Conservation (phyloP, 169 alveolate species). For the Plasmodium inui region DNA sequence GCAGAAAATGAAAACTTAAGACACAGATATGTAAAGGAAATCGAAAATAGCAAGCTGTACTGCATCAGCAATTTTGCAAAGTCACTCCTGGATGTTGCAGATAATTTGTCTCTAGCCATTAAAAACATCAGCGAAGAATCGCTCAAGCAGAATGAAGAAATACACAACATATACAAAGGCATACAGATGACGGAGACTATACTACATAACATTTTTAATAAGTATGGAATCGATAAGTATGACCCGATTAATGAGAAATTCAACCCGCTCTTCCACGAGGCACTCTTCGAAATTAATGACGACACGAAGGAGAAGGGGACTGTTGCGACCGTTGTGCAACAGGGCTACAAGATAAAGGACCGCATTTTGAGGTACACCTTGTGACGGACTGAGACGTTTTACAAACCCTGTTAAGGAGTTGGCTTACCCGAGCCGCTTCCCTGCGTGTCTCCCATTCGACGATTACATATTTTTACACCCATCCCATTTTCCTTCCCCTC, state of each 20-base stretch:
- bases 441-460: not conserved
- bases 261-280: constrained; percentile 94
- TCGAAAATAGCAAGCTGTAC: constrained; percentile 85
- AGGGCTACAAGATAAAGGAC: constrained; percentile 93
- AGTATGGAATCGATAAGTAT: constrained; percentile 87
- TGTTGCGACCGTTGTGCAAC: constrained; percentile 89
- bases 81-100: constrained; percentile 92
- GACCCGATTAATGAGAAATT: constrained; percentile 90
- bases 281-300: constrained; percentile 91
- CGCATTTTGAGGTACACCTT: constrained; percentile 89
- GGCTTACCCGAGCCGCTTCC: not conserved
- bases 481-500: not conserved
- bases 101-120: constrained; percentile 88
- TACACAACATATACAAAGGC: constrained; percentile 84
- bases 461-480: not conserved
- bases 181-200: constrained; percentile 89
- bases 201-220: constrained; percentile 88
- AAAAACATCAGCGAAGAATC: constrained; percentile 78
- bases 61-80: constrained; percentile 92
- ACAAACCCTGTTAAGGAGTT: not conserved
- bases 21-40: constrained; percentile 83
- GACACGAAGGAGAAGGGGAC: constrained; percentile 86
- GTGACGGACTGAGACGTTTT: not conserved
- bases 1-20: constrained; percentile 89
- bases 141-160: constrained; percentile 66